These are phyloP conservation scores for Clathrus columnatus DNA, from an alignment of 768 basidiomycete genomes.

Conservation along the genomic window DNA sequence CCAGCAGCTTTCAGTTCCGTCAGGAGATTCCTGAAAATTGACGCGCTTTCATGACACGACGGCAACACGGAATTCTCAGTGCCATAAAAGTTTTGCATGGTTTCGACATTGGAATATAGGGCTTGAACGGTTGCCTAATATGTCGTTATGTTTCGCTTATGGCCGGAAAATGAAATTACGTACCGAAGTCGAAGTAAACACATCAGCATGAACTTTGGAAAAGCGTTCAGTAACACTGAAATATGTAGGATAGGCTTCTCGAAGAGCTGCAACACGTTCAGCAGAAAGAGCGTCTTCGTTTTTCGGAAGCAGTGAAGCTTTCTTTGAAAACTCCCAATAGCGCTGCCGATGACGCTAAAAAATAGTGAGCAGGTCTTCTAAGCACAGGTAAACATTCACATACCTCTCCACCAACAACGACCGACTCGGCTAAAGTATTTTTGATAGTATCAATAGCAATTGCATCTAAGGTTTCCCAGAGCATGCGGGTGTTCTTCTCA, in stretches of 20 bases:
- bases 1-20: conserved; percentile 8
- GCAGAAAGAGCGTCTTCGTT: conserved; percentile 1
- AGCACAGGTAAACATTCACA: background rate
- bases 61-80: conserved; percentile 6
- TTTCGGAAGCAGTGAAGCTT: background rate
- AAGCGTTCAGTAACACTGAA: conserved; percentile 10
- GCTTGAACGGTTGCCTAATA: conserved; percentile 9
- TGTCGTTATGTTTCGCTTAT: background rate
- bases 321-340: conserved; percentile 9
- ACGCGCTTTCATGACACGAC: conserved; percentile 11
- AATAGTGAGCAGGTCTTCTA: background rate
- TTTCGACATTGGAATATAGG: conserved; percentile 9
- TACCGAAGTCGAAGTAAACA: conserved; percentile 8
- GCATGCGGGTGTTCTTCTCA: conserved; percentile 2
- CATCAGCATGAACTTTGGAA: conserved; percentile 6
- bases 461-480: conserved; percentile 6
- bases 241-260: conserved; percentile 7
- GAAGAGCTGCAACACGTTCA: background rate
- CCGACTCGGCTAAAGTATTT: background rate
- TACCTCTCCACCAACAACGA: conserved; percentile 6
- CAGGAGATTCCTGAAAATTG: conserved; percentile 13
- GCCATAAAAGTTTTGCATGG: conserved; percentile 11
- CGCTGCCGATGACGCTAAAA: conserved; percentile 10
- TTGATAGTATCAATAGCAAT: conserved; percentile 8
- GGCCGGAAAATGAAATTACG: background rate